phyloP scores from a whole-genome alignment of 768 basidiomycete genomes.

The Suillus occidentalis region DNA sequence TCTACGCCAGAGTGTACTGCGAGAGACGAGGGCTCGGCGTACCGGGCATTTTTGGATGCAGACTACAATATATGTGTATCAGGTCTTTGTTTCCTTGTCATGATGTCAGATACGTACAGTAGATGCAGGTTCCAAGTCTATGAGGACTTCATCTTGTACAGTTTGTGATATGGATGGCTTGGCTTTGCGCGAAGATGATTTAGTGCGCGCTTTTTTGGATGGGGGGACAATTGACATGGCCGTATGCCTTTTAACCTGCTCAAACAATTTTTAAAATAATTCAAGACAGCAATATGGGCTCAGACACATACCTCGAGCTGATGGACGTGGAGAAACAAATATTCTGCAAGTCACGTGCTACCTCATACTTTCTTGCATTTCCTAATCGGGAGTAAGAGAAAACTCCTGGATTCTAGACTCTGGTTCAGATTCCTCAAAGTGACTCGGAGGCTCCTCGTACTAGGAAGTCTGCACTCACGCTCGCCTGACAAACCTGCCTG shows the following conservation, averaged over 20 bases:
- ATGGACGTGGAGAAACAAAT: slow-evolving; percentile 10
- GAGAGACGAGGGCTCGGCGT: slow-evolving; percentile 61
- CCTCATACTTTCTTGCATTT: neutral
- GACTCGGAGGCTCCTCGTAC: neutral
- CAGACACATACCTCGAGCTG: slow-evolving; percentile 6
- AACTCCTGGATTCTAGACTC: neutral
- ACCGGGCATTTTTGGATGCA: slow-evolving; percentile 56
- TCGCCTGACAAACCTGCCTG: neutral
- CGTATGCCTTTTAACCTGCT: neutral
- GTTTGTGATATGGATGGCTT: slow-evolving; percentile 8
- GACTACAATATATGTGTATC: slow-evolving; percentile 31
- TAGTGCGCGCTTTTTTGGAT: slow-evolving; percentile 53
- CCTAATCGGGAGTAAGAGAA: neutral
- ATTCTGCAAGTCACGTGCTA: slow-evolving; percentile 13
- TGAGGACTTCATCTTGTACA: slow-evolving; percentile 21
- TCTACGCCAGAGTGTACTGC: slow-evolving; percentile 67
- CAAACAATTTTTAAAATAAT: neutral
- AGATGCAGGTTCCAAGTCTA: slow-evolving; percentile 22
- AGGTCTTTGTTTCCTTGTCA: neutral
- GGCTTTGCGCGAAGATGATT: slow-evolving; percentile 38
- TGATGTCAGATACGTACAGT: slow-evolving; percentile 16
- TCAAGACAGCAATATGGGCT: neutral
- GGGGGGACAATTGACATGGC: slow-evolving; percentile 46
- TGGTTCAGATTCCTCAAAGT: neutral
- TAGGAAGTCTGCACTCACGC: slow-evolving; percentile 2